Base-by-base conservation (phyloP, 305 asterid genomes). In the Fraxinus velutina region DNA sequence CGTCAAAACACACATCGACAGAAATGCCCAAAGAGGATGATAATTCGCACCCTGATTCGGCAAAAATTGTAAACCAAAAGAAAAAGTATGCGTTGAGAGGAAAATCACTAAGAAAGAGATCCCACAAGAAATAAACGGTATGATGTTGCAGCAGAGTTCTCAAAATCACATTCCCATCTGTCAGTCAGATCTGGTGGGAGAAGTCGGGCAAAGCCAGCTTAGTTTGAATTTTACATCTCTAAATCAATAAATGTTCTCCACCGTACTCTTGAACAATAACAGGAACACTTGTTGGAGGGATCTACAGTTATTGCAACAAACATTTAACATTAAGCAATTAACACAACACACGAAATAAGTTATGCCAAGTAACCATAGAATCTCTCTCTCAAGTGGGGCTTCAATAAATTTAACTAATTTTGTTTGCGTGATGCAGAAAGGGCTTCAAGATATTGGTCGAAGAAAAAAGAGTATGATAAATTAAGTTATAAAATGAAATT, bases 261-360 rank as follows among this genome's bases (percentile, higher is more conserved):
- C 90, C 77, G 78, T 94, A 92, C 76, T 96, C 98, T 78, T 97
- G 96, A 72, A 94, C 97, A 75, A 94, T 94, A 55, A 96, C 98
- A 66, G 99, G 98, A 76, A 92, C 98, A 81, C 99, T 96, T 5
- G 98, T 93, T 9, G 99, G 98, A 74, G 99, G 98, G 80, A 96
- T 91, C 99, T 96, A 87, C 74, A 83, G 39, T 85, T 17, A 76
- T 62, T 64, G 73, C 6, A 44, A 44, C 17, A 77, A 75, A 44
- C 22, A 78, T 34, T 7, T 62, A 62, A 22, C 71, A 22, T 8
- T 22, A 60, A 60, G 15, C 24, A 55, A 55, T 55, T 17, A n/a
- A 55, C 27, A 55, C 19, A 55, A 55, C 27, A 55, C 66, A 0
- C 64, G 27, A 55, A 17, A 17, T 6, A 55, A 55, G 66, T 50